Evolutionary conservation across 1,284 basidiomycete genomes (phyloP), one percentile per base, ranked within the genome.

Genomic region (Malassezia slooffiae): DNA sequence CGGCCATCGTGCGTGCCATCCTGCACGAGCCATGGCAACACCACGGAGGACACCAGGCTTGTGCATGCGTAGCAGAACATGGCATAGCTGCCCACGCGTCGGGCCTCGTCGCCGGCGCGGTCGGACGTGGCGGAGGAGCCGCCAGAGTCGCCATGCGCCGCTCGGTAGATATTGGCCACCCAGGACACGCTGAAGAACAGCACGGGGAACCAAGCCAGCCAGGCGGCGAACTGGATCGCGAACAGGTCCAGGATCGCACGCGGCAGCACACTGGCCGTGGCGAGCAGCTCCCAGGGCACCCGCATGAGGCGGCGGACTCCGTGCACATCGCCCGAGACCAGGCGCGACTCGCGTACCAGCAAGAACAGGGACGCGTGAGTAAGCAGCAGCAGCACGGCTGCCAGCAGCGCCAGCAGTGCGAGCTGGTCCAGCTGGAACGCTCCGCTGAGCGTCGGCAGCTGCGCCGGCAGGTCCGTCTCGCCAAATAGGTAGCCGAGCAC

Each of bases 71-170:
- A 81, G 58, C 77, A 80, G 63, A 93, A 81, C 38, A 93, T 73
- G 0, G 89, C 85, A 15, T 82, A 77, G 1, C 86, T 81, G 15
- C 88, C 90, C 2, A 83, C 75, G 3, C 88, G 79, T 0, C 83
- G 85, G 1, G 83, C 81, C 59, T 83, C 79, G 9, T 62, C 59
- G 20, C 51, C 54, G 17, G 59, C 39, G n/a, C 48, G 43, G 19
- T 56, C 52, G 21, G 27, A 21, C 19, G 22, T 15, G 21, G 24
- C 34, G 30, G 50, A 37, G 49, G 50, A 34, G 13, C 48, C 48
- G 30, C 47, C 42, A 30, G 52, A n/a, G 2, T 37, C 43, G 6
- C 39, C 48, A 10, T 52, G 48, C 17, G 55, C 32, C n/a, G 33
- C 52, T 24, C 50, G 53, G 48, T 57, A 63, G 36, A 66, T 63